phyloP scores from a whole-genome alignment of 805 yeast species.

The Lipomyces sp. region DNA sequence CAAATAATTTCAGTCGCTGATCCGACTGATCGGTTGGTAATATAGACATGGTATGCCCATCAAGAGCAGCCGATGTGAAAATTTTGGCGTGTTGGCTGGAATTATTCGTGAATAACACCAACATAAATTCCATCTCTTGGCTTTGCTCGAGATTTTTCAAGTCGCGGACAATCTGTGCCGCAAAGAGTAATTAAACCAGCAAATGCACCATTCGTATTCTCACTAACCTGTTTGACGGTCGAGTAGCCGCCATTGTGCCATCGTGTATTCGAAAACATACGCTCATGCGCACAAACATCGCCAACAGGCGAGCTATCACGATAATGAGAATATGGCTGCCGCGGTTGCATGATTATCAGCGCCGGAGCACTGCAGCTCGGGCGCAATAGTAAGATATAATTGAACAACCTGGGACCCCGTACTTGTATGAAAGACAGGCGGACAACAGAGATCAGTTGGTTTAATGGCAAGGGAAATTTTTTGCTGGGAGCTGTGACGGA shows the following conservation, averaged over 20 bases:
- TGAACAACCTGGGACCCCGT: neutral
- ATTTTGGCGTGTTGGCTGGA: conserved; percentile 4
- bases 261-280: neutral
- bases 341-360: neutral
- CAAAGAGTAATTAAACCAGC: neutral
- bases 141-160: neutral
- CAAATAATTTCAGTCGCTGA: neutral
- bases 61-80: conserved; percentile 9
- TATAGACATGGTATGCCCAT: neutral
- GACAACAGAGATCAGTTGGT: neutral
- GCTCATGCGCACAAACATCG: neutral
- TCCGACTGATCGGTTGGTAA: neutral
- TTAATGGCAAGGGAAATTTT: neutral
- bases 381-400: neutral
- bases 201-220: neutral
- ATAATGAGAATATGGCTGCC: neutral
- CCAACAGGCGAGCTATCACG: neutral
- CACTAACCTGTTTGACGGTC: neutral
- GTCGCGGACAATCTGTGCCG: neutral
- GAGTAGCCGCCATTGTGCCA: neutral
- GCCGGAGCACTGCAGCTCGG: conserved; percentile 1
- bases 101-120: neutral
- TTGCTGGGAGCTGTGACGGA: neutral
- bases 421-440: neutral
- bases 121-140: neutral